A percentile compares a stretch with the other conserved stretches of the same genome.
These are phyloP conservation scores for Globisporangium radiosum DNA, from an alignment of 352 stramenopile species.

Conservation along the genomic window DNA sequence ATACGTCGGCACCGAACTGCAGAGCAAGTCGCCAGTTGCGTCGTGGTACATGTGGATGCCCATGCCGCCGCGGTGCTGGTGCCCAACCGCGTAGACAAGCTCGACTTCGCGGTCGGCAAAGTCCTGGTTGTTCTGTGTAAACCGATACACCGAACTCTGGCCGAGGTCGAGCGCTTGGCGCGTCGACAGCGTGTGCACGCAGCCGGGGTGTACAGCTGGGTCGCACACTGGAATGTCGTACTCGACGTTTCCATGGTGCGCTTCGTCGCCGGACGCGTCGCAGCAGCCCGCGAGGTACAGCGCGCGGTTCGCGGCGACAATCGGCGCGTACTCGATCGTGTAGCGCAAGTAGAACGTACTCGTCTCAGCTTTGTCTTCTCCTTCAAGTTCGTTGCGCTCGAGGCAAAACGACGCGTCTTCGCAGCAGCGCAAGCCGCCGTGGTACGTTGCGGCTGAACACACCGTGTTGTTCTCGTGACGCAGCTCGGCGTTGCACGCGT, in stretches of 20 bases:
- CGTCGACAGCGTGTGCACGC: constrained; percentile 72
- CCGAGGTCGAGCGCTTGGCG: constrained; percentile 47
- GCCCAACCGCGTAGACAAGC: constrained; percentile 69
- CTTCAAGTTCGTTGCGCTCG: constrained; percentile 40
- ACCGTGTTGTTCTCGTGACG: constrained; percentile 65
- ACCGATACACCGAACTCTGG: constrained; percentile 18
- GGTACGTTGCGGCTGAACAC: constrained; percentile 51
- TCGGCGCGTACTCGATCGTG: constrained; percentile 62
- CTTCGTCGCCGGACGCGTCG: constrained; percentile 53
- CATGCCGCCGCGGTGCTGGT: constrained; percentile 68
- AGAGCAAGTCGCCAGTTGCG: constrained; percentile 54
- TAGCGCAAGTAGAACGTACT: constrained; percentile 70
- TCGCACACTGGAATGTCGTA: constrained; percentile 72
- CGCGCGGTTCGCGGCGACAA: constrained; percentile 45
- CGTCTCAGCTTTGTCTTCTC: constrained; percentile 13
- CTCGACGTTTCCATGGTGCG: constrained; percentile 65
- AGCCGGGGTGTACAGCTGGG: constrained; percentile 56
- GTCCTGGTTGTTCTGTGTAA: constrained; percentile 14
- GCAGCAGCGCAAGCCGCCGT: constrained; percentile 69
- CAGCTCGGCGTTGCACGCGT: constrained; percentile 60
- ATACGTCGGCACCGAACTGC: constrained; percentile 58
- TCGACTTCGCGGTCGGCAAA: constrained; percentile 53
- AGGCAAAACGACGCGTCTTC: constrained; percentile 66
- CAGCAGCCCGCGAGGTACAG: constrained; percentile 70
- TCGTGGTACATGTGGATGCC: constrained; percentile 76